Conservation (phyloP, 495 filamentous ascomycete genomes). For the Articulospora tetracladia region DNA sequence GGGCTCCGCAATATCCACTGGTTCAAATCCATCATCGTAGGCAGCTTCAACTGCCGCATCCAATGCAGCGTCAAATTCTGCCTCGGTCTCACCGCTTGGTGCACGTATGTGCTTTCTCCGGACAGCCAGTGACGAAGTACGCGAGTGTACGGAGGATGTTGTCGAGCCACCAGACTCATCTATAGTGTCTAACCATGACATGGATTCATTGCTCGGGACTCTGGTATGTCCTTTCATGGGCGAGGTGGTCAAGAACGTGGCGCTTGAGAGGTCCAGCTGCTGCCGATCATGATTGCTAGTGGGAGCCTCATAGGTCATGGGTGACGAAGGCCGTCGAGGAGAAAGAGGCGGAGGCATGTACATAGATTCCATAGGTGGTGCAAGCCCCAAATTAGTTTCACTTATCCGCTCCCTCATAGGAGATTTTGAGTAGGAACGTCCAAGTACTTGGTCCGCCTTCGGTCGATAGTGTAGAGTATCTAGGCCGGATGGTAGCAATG, state of each 20-base stretch:
- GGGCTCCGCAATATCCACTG: constrained; percentile 50
- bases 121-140: constrained; percentile 65
- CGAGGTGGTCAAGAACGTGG: constrained; percentile 13
- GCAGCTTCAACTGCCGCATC: constrained; percentile 96
- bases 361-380: constrained; percentile 39
- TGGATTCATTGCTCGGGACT: constrained; percentile 67
- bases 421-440: constrained; percentile 44
- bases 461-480: constrained; percentile 23
- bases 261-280: constrained; percentile 36
- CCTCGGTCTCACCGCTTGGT: constrained; percentile 73
- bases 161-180: constrained; percentile 89
- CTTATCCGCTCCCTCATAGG: constrained; percentile 35
- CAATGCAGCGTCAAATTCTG: constrained; percentile 91
- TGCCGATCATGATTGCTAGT: constrained; percentile 31
- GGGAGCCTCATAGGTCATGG: constrained; percentile 33
- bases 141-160: constrained; percentile 75
- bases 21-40: constrained; percentile 89
- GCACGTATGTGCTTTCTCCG: constrained; percentile 60
- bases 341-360: constrained; percentile 67
- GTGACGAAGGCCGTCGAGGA: constrained; percentile 47
- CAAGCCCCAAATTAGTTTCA: constrained; percentile 34
- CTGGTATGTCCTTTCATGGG: constrained; percentile 40
- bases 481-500: constrained; percentile 25
- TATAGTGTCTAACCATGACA: constrained; percentile 94
- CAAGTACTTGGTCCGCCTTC: constrained; percentile 27